A percentile compares a stretch with the other conserved stretches of the same genome.
Conservation (phyloP, 257 asterid species). For the Nicotiana obtusifolia region DNA sequence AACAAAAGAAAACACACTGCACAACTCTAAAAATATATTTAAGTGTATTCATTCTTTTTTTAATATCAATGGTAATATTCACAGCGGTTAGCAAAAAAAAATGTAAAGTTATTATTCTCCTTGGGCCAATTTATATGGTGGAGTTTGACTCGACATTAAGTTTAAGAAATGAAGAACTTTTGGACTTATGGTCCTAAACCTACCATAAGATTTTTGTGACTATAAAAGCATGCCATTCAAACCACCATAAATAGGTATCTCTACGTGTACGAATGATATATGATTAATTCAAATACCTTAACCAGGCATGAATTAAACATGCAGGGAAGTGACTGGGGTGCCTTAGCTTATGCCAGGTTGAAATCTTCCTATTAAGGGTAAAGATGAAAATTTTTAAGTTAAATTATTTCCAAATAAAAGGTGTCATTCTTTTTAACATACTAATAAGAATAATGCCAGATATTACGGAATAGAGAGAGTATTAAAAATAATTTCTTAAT, state of each 20-base stretch:
- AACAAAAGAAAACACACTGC: neutral
- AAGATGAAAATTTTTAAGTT: no score
- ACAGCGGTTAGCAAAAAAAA: no score
- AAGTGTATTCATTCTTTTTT: no score
- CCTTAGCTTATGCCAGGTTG: no score
- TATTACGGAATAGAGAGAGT: neutral
- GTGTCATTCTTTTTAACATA: neutral
- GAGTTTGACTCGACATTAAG: neutral
- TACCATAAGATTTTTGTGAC: neutral
- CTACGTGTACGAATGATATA: no score
- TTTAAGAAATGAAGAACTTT: neutral
- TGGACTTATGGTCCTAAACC: neutral
- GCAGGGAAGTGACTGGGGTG: no score
- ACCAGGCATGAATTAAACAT: no score
- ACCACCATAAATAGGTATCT: no score
- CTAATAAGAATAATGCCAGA: neutral
- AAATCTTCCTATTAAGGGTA: neutral
- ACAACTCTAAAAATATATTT: neutral
- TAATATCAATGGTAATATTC: no score
- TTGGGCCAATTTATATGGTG: neutral
- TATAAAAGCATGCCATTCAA: neutral
- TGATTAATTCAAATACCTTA: no score
- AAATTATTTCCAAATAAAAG: no score
- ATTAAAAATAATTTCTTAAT: neutral
- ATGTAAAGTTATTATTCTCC: neutral